phyloP scores from a whole-genome alignment of 768 basidiomycete species.

The Tricholoma sp. region DNA sequence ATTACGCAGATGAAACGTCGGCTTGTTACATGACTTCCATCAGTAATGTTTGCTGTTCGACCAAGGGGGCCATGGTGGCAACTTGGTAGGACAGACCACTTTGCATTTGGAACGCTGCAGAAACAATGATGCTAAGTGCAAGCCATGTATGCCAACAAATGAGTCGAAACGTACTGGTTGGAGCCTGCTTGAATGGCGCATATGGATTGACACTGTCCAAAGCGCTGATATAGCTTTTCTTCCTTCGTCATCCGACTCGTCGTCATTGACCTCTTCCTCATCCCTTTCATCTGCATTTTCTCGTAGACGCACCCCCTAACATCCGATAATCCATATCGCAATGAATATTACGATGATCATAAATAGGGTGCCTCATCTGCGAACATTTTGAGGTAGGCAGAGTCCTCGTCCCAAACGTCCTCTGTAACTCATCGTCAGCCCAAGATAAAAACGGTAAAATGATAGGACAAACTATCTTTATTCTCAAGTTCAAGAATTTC shows the following conservation, averaged over 20 bases:
- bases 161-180: constrained; percentile 54
- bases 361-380: constrained; percentile 61
- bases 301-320: constrained; percentile 68
- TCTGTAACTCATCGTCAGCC: constrained; percentile 35
- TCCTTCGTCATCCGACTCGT: constrained; percentile 53
- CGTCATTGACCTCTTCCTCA: constrained; percentile 47
- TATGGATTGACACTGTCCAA: constrained; percentile 80
- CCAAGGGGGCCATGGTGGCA: constrained; percentile 62
- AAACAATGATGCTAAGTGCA: constrained; percentile 2
- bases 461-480: constrained; percentile 48
- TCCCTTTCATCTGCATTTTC: constrained; percentile 41
- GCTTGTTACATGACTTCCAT: constrained; percentile 84
- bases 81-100: constrained; percentile 65
- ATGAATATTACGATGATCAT: neutral
- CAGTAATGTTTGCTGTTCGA: constrained; percentile 74
- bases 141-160: neutral
- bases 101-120: constrained; percentile 68
- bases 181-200: constrained; percentile 67
- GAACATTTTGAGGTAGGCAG: constrained; percentile 82
- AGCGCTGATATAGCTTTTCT: constrained; percentile 84
- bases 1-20: constrained; percentile 27
- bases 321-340: neutral
- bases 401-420: constrained; percentile 89
- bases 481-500: constrained; percentile 55
- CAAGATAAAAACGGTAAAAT: neutral